A percentile compares a stretch with the other conserved stretches of the same genome.
phyloP scores from a whole-genome alignment of 371 early-diverging fungal genomes.

The Mortierella sp. region DNA sequence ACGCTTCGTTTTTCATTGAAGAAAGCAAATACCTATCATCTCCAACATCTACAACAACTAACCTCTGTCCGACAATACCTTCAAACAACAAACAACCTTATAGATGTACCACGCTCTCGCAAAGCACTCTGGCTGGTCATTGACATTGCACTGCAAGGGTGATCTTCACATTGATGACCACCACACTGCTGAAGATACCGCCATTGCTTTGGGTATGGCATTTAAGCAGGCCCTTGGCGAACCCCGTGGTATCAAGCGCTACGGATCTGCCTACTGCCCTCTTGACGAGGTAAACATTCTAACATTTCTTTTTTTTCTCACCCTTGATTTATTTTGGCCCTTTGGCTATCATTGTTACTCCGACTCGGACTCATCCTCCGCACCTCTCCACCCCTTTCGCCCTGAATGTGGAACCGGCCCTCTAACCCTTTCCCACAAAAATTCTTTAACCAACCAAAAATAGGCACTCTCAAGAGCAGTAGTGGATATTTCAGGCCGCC shows the following conservation, averaged over 20 bases:
- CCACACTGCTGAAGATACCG: slow-evolving; percentile 97
- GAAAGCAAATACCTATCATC: not conserved
- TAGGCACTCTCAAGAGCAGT: slow-evolving; percentile 94
- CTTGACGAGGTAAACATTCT: slow-evolving; percentile 86
- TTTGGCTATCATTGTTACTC: not conserved
- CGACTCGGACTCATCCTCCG: not conserved
- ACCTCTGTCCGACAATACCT: too few relatives aligned
- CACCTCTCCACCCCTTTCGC: not conserved
- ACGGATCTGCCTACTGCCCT: slow-evolving; percentile 96
- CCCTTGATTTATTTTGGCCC: not conserved
- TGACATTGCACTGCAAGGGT: slow-evolving; percentile 86
- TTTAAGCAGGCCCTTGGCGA: slow-evolving; percentile 94
- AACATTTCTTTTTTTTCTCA: not conserved
- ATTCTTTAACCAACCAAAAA: not conserved
- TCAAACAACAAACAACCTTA: too few relatives aligned
- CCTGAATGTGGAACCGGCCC: not conserved
- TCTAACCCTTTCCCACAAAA: not conserved
- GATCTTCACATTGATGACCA: slow-evolving; percentile 98
- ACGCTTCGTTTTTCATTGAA: too few relatives aligned
- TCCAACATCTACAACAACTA: not conserved
- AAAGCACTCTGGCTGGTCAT: slow-evolving; percentile 94
- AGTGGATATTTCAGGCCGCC: slow-evolving; percentile 97
- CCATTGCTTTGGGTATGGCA: slow-evolving; percentile 93
- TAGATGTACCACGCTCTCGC: slow-evolving; percentile 98
- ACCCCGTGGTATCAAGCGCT: slow-evolving; percentile 93